These are phyloP conservation scores for Boletus patriciae DNA, from an alignment of 768 basidiomycete genomes.

Conservation along the genomic window DNA sequence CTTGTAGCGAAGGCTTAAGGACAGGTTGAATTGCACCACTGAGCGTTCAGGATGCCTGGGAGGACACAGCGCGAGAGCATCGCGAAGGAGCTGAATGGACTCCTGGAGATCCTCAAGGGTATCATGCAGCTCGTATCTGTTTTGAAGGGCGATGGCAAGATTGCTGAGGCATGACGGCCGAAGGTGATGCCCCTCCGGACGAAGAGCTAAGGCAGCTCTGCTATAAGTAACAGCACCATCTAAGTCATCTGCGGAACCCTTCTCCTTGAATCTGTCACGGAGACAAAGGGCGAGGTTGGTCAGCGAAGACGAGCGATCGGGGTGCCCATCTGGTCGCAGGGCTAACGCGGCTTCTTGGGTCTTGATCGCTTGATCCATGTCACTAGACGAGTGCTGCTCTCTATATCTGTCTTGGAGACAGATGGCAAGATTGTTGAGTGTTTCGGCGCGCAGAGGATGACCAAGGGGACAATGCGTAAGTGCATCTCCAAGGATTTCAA, in stretches of 20 bases:
- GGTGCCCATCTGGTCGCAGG: background rate
- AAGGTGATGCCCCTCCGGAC: background rate
- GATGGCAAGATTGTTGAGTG: slow-evolving; percentile 17
- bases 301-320: background rate
- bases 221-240: background rate
- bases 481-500: background rate
- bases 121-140: background rate
- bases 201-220: background rate
- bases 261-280: background rate
- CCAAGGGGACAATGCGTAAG: background rate
- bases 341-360: slow-evolving; percentile 3
- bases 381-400: background rate
- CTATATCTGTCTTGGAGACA: background rate
- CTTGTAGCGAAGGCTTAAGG: background rate
- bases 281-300: slow-evolving; percentile 4
- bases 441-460: slow-evolving; percentile 1
- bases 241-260: background rate
- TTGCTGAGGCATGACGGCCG: background rate
- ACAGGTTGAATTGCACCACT: background rate
- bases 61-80: background rate
- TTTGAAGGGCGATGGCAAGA: background rate
- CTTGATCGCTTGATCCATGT: slow-evolving; percentile 8
- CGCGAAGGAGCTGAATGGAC: background rate
- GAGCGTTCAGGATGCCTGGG: background rate
- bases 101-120: background rate